A percentile compares a stretch with the other conserved stretches of the same genome.
phyloP scores from a whole-genome alignment of 257 asterid genomes.

The Fraxinus americana region DNA sequence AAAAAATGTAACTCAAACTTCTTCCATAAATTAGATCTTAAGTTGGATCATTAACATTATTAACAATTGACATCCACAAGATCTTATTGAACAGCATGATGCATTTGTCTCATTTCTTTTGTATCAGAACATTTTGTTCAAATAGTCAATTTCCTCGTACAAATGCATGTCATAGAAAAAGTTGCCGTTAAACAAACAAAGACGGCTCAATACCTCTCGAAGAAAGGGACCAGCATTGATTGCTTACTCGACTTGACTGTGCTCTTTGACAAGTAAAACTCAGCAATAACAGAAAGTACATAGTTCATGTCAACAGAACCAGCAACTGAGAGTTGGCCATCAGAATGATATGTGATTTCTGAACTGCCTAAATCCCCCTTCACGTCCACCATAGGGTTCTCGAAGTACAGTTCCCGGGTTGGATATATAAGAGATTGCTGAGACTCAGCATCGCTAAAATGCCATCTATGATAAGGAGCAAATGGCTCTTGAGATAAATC shows the following conservation, averaged over 20 bases:
- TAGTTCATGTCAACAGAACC: conserved; percentile 46
- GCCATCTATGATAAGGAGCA: conserved; percentile 28
- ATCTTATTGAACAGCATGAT: not conserved
- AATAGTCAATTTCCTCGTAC: not conserved
- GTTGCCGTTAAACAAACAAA: not conserved
- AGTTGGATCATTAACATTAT: not conserved
- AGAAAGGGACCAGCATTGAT: conserved; percentile 83
- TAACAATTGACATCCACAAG: not conserved
- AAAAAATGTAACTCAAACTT: too few relatives aligned
- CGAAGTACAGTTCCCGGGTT: conserved; percentile 45
- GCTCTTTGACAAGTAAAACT: conserved; percentile 41
- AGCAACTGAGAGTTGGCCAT: conserved; percentile 37
- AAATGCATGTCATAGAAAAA: not conserved
- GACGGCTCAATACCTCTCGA: conserved; percentile 60
- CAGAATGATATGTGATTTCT: conserved; percentile 29
- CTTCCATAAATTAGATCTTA: too few relatives aligned
- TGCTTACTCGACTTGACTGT: conserved; percentile 52
- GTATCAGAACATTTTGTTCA: not conserved
- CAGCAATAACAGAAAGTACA: conserved; percentile 50
- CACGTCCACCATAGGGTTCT: conserved; percentile 45
- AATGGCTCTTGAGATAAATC: conserved; percentile 42
- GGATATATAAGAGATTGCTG: conserved; percentile 56
- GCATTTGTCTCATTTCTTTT: not conserved
- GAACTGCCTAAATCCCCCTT: conserved; percentile 32
- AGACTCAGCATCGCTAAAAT: conserved; percentile 32